Conservation (phyloP, 2,329 filamentous ascomycete species). For the Hypoxylon sp. region DNA sequence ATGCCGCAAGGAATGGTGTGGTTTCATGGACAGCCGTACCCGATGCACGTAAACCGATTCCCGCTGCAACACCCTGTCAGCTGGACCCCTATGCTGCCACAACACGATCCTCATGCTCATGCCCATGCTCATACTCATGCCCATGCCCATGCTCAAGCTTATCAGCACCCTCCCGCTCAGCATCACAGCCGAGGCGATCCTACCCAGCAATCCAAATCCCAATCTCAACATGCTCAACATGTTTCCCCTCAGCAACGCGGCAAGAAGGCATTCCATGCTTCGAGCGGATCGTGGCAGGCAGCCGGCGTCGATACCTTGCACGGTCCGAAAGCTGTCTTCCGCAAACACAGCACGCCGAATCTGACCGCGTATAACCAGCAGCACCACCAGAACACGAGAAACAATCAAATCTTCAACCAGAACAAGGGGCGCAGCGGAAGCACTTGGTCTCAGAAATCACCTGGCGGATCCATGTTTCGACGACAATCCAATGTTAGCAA, state of each 20-base stretch:
- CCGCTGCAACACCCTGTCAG: neutral
- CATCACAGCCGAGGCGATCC: too few relatives aligned
- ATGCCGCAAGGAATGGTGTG: too few relatives aligned
- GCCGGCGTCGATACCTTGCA: conserved; percentile 23
- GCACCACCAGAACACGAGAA: neutral
- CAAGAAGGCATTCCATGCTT: neutral
- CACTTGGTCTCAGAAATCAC: neutral
- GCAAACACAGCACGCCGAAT: conserved; percentile 7
- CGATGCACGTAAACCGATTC: neutral
- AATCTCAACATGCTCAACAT: neutral
- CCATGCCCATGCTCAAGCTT: too few relatives aligned
- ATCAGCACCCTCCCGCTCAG: too few relatives aligned
- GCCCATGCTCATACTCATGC: neutral
- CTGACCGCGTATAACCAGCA: neutral
- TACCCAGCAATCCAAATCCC: too few relatives aligned
- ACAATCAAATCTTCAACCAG: neutral
- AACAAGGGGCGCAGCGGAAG: neutral
- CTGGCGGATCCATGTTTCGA: neutral
- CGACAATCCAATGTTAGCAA: neutral
- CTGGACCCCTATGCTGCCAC: neutral
- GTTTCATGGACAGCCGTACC: neutral
- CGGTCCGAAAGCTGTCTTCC: conserved; percentile 36
- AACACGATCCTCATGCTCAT: neutral
- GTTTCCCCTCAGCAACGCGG: neutral
- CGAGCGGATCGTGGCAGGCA: conserved; percentile 14